Base-by-base conservation (phyloP, 1,284 basidiomycete genomes). In the Boletellus dicymbophilus region DNA sequence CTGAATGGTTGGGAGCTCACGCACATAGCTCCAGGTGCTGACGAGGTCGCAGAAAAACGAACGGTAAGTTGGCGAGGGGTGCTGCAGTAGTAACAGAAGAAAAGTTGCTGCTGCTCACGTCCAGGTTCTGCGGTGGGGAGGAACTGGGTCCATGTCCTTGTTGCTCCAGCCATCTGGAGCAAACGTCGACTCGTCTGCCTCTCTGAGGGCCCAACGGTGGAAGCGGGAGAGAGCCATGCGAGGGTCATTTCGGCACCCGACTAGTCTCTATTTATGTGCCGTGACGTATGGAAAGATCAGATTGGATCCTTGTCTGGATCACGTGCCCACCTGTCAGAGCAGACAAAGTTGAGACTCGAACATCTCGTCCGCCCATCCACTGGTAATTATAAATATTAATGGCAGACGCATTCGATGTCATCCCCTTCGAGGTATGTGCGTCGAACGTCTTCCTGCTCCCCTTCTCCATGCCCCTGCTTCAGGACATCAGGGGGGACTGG, bases 401-500 rank as follows among this genome's bases (percentile, higher is more conserved):
- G 65, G 79, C 79, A 38, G 82, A 85, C 66, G 84, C 89, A 49
- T 92, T 91, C 66, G 90, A 93, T 75, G 81, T 90, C 58, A 90
- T 93, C 61, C 89, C 89, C 27, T 88, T 76, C 71, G 82, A 85
- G 69, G 90, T 89, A 47, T 58, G 80, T 71, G 20, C n/a, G n/a
- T n/a, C n/a, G n/a, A n/a, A n/a, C n/a, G n/a, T n/a, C n/a, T n/a
- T n/a, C n/a, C n/a, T n/a, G n/a, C n/a, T n/a, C n/a, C 12, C 15
- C 25, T 44, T 44, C 37, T 55, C 54, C 46, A 44, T 27, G 13
- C 16, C 33, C 45, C 47, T 37, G 46, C 28, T 36, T 45, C 57
- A 95, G 91, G 92, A 92, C 67, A 90, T 95, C 73, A 85, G 87
- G 66, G 92, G 91, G 46, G 77, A 86, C 33, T 95, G 93, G 91